Base-by-base conservation (phyloP, 2,329 filamentous ascomycete species). In the Aciculosporium take region DNA sequence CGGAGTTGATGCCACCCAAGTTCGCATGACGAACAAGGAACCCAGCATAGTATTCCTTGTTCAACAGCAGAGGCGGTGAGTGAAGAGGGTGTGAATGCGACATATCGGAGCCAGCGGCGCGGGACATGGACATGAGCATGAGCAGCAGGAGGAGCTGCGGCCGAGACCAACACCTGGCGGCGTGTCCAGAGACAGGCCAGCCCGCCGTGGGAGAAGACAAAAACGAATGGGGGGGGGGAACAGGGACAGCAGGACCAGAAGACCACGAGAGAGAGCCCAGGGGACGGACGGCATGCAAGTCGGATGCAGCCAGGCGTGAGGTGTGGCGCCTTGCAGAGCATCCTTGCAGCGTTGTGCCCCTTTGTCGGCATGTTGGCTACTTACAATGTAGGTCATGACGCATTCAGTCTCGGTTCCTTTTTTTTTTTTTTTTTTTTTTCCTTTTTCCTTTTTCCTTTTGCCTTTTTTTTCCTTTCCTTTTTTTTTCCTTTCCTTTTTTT, bases 341-440 rank as follows among this genome's bases (percentile, higher is more conserved):
- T 39, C 46, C 48, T 49, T 48, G 49, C 49, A 46, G 50, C 47
- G 41, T 40, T 39, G 37, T 33, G 39, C 32, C 35, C 10, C 39
- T 32, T 31, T 23, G 35, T 31, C 28, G 24, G 35, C 23, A 37
- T 21, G 28, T 34, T 31, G 28, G 24, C 28, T 39, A 62, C 59
- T 62, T 55, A 62, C 59, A 56, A 61, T 62, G 51, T 60, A 61
- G 54, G 59, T 60, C 59, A 62, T 62, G 55, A 55, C 56, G 57
- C 58, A 58, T 59, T 7, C 28, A 42, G 40, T n/a, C n/a, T n/a
- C n/a, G n/a, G n/a, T n/a, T n/a, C n/a, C n/a, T n/a, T n/a, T n/a
- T n/a, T n/a, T n/a, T n/a, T n/a, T n/a, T n/a, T n/a, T n/a, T n/a
- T n/a, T n/a, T n/a, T n/a, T n/a, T n/a, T n/a, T n/a, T n/a, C n/a